Evolutionary conservation across 352 stramenopile species (phyloP), one percentile per base, ranked within the genome.

Genomic region (Phytophthora pinifolia): DNA sequence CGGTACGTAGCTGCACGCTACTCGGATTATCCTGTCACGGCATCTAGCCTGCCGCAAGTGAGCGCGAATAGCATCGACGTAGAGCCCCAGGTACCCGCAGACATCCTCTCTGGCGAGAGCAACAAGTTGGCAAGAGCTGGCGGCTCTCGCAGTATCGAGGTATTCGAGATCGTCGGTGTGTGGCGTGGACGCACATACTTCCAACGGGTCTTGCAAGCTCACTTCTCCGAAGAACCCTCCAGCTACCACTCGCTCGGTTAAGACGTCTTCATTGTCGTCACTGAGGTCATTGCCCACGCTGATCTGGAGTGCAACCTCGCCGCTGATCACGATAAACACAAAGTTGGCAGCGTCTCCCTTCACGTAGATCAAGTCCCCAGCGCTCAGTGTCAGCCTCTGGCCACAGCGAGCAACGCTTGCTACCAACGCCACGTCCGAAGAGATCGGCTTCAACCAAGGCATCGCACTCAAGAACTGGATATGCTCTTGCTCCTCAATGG

Each of bases 221-320:
- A 75, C 56, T 54, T 90, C 78, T 15, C 80, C 80, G 34, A 89
- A 90, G 60, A 71, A 90, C 14, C 80, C 80, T 7, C 76, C 76
- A 0, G 47, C 17, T 12, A 32, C 4, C 7, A 90, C 76, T 10
- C 55, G 45, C 35, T 90, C 76, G 2, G 65, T 51, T 10, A 67
- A 10, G 3, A 30, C 20, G 13, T 33, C 33, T 2, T 46, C 9
- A 13, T 54, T 13, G 15, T 47, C 14, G 9, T 38, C 47, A n/a
- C 22, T 6, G 22, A 6, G 22, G 22, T 43, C 46, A 6, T 34
- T 51, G 18, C 6, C 20, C 1, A 13, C 13, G 6, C 10, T 29
- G 2, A 46, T 42, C 15, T 44, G 14, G 4, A 90, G 63, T 30
- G 68, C 65, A 0, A 89, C 68, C 14, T 83, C 67, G 2, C 80